A percentile compares a stretch with the other conserved stretches of the same genome.
Conservation (phyloP, 2,329 filamentous ascomycete genomes). For the Cladophialophora carrionii region DNA sequence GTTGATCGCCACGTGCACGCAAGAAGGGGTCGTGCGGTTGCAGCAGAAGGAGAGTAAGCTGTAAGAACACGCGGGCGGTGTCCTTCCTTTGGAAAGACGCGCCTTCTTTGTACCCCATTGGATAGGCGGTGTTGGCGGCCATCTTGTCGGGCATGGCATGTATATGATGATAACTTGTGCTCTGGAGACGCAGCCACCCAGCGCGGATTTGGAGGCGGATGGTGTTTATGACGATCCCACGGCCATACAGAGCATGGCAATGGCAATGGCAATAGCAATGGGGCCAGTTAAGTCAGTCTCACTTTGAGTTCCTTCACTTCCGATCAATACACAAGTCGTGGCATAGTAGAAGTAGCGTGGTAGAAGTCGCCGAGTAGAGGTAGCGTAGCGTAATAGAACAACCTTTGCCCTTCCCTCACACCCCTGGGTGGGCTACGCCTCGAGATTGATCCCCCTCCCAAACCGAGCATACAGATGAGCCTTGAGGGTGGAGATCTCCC, state of each 20-base stretch:
- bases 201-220: background rate
- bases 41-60: constrained; percentile 47
- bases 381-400: background rate
- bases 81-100: background rate
- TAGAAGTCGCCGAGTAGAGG: no score
- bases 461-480: constrained; percentile 92
- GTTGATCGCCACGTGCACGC: constrained; percentile 55
- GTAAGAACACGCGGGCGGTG: constrained; percentile 15
- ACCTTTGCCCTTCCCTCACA: background rate
- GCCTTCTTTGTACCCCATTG: no score
- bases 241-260: no score
- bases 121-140: background rate
- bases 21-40: constrained; percentile 55
- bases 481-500: constrained; percentile 89
- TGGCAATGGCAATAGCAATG: background rate
- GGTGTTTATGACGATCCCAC: background rate
- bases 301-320: no score
- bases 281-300: no score
- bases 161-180: background rate
- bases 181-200: background rate
- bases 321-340: no score
- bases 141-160: background rate
- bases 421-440: constrained; percentile 47
- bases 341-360: no score
- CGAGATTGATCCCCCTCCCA: constrained; percentile 94